These are phyloP conservation scores for Penicillium sp. DNA, from an alignment of 2,329 filamentous ascomycete species.

Conservation along the genomic window DNA sequence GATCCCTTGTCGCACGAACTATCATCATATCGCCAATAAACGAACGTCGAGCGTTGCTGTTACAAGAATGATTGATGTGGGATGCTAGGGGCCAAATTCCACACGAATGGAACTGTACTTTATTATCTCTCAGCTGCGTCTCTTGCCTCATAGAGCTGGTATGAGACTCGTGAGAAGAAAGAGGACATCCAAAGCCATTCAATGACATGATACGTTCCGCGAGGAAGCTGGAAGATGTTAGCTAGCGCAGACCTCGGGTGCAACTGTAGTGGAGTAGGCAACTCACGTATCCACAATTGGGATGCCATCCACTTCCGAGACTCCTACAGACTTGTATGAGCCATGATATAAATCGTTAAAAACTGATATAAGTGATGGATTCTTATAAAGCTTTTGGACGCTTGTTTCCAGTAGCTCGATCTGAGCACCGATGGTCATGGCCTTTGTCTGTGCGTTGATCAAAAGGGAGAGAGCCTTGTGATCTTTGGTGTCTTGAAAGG, in stretches of 20 bases:
- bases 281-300: conserved; percentile 51
- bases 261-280: conserved; percentile 21
- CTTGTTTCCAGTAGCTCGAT: conserved; percentile 43
- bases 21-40: conserved; percentile 59
- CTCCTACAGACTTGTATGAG: conserved; percentile 36
- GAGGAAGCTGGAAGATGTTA: conserved; percentile 43
- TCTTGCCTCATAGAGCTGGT: background rate
- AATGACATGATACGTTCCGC: conserved; percentile 44
- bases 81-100: conserved; percentile 54
- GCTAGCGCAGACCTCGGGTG: background rate
- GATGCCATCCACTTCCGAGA: conserved; percentile 34
- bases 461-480: conserved; percentile 29
- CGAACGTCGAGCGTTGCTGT: conserved; percentile 46
- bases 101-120: conserved; percentile 23
- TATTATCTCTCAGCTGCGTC: background rate
- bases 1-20: conserved; percentile 48
- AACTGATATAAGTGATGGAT: conserved; percentile 32
- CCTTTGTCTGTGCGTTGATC: conserved; percentile 39
- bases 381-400: conserved; percentile 49
- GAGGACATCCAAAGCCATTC: conserved; percentile 47
- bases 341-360: conserved; percentile 46
- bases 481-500: conserved; percentile 10
- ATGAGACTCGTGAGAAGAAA: conserved; percentile 25
- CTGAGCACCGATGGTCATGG: conserved; percentile 37
- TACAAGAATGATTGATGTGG: conserved; percentile 55